Percentiles rank a stretch among this genome's conserved stretches.
Conservation (phyloP, 768 basidiomycete genomes). For the Tricholoma matsutake region DNA sequence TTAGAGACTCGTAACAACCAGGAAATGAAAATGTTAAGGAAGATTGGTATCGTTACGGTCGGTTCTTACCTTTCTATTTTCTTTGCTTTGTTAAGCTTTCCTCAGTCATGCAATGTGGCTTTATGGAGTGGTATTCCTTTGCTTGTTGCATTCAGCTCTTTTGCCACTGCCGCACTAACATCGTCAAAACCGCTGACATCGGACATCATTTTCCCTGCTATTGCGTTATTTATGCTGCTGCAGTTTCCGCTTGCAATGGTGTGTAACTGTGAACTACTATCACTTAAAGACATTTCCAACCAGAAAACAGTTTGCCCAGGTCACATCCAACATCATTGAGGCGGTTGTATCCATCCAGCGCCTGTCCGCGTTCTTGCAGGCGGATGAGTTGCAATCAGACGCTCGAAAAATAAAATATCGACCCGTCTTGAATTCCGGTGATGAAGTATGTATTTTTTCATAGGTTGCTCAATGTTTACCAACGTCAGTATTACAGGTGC, state of each 20-base stretch:
- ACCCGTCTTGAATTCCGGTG: slow-evolving; percentile 46
- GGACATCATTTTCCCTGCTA: slow-evolving; percentile 94
- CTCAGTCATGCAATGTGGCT: slow-evolving; percentile 53
- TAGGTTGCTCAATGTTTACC: not conserved
- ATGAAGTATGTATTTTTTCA: slow-evolving; percentile 42
- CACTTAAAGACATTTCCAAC: not conserved
- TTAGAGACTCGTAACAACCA: slow-evolving; percentile 77
- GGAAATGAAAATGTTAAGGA: slow-evolving; percentile 78
- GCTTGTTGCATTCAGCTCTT: slow-evolving; percentile 79
- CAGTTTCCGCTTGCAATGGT: slow-evolving; percentile 87
- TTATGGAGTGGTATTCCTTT: slow-evolving; percentile 72
- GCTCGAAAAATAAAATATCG: slow-evolving; percentile 56
- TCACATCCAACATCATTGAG: slow-evolving; percentile 81
- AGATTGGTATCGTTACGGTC: slow-evolving; percentile 75
- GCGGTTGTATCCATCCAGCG: slow-evolving; percentile 82
- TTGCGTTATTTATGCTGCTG: slow-evolving; percentile 84
- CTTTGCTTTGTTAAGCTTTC: not conserved
- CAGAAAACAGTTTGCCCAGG: slow-evolving; percentile 53
- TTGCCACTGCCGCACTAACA: slow-evolving; percentile 65
- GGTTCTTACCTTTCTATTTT: slow-evolving; percentile 14
- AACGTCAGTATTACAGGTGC: slow-evolving; percentile 35
- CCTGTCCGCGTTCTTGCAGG: slow-evolving; percentile 69
- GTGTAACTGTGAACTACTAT: slow-evolving; percentile 14
- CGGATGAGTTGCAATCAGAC: slow-evolving; percentile 78
- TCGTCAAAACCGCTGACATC: slow-evolving; percentile 73